Conservation (phyloP, 192 early-diverging fungal species). For the Pilobolus umbonatus region DNA sequence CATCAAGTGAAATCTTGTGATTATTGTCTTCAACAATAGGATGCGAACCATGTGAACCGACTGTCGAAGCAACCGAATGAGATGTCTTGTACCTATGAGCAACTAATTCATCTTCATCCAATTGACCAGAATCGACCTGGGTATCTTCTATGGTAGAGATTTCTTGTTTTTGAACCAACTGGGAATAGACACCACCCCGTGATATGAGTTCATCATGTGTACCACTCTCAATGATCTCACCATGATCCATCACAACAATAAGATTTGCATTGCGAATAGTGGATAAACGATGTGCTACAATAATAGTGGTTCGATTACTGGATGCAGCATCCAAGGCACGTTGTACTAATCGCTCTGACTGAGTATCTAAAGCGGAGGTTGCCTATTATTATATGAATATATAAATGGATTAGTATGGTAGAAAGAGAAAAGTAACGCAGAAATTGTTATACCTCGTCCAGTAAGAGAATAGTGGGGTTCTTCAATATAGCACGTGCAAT, state of each 20-base stretch:
- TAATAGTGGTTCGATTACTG: constrained; percentile 80
- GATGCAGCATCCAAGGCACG: constrained; percentile 74
- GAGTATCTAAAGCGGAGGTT: constrained; percentile 81
- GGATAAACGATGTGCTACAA: constrained; percentile 86
- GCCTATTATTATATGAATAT: constrained; percentile 33
- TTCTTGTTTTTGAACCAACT: constrained; percentile 65
- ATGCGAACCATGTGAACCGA: too few species aligned
- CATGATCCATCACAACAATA: constrained; percentile 80
- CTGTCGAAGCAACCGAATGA: too few species aligned
- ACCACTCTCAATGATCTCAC: constrained; percentile 69
- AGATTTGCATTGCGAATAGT: constrained; percentile 82
- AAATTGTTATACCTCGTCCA: constrained; percentile 58
- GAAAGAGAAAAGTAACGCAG: background rate
- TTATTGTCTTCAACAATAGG: too few species aligned
- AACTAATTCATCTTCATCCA: constrained; percentile 20
- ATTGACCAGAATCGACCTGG: constrained; percentile 18
- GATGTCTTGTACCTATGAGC: too few species aligned
- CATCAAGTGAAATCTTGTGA: too few species aligned
- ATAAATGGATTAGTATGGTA: background rate
- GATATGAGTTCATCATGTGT: constrained; percentile 71
- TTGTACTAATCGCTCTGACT: constrained; percentile 76
- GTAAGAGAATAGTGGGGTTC: constrained; percentile 76
- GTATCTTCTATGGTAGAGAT: constrained; percentile 42
- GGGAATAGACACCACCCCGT: constrained; percentile 55
- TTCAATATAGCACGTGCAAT: constrained; percentile 91